Base-by-base conservation (phyloP, 2,329 filamentous ascomycete species). In the Trichophyton schoenleinii region DNA sequence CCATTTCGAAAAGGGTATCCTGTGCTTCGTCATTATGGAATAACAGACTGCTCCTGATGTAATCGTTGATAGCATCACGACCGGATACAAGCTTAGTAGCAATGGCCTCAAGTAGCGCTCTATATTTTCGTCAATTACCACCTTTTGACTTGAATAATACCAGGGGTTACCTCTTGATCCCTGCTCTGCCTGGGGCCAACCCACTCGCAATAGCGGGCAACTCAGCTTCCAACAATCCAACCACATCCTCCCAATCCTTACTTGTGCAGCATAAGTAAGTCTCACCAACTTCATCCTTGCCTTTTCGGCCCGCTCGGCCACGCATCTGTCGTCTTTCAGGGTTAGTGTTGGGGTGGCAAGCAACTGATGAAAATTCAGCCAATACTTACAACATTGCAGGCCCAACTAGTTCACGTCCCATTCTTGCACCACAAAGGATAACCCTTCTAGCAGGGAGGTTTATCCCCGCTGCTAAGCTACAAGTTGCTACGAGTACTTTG, bases 401-500 rank as follows among this genome's bases (percentile, higher is more conserved):
- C 0, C 87, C 87, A n/a, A 91, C 82, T 57, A 90, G 76, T 53
- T 90, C 87, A 59, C 85, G 80, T 0, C 88, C 88, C 86, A 91
- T 90, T 46, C 85, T 81, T 34, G 86, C 87, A 64, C 84, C 86
- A 69, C 89, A 87, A 28, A 89, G 78, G 62, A 91, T 89, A 0
- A 91, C 88, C 65, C 88, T 78, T 60, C 88, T 79, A 6, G 88
- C 88, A 13, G 78, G 78, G 18, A 91, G 75, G 71, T 91, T 91
- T 62, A 91, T 89, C n/a, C 88, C 88, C 13, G 87, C 88, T n/a
- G 88, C 88, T 61, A 91, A 79, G 69, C 87, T 89, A 67, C 87
- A 90, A 1, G 88, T 91, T 42, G 88, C 88, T 15, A 89, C 83
- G 59, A 89, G 85, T 0, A 89, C 83, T 66, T 86, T 86, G 18